phyloP scores from a whole-genome alignment of 2,329 filamentous ascomycete genomes.

The Cytospora chrysosperma region DNA sequence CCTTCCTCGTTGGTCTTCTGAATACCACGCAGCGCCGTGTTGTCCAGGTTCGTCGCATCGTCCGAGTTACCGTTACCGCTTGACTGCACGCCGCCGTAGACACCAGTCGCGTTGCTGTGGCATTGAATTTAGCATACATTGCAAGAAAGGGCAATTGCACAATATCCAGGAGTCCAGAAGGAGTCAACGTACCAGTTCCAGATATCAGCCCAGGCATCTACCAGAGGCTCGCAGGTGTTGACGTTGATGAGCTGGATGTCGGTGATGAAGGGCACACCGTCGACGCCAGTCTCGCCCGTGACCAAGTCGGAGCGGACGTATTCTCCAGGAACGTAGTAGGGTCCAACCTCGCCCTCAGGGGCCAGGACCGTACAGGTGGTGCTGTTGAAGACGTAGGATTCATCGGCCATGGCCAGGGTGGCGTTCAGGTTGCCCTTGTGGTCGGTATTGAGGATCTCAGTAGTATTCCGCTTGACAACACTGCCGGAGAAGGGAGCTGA shows the following conservation, averaged over 20 bases:
- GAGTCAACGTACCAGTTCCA: slow-evolving; percentile 26
- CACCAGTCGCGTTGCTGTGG: slow-evolving; percentile 38
- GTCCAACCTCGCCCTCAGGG: slow-evolving; percentile 36
- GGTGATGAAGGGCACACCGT: slow-evolving; percentile 40
- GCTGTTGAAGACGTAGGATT: slow-evolving; percentile 9
- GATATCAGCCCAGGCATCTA: slow-evolving; percentile 17
- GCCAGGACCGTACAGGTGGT: slow-evolving; percentile 28
- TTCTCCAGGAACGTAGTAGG: slow-evolving; percentile 36
- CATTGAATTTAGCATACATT: too few species aligned
- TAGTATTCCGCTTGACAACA: slow-evolving; percentile 11
- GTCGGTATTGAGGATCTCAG: slow-evolving; percentile 6
- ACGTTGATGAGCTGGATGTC: slow-evolving; percentile 44
- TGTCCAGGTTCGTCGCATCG: slow-evolving; percentile 36
- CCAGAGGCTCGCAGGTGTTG: slow-evolving; percentile 39
- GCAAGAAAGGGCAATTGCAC: too few species aligned
- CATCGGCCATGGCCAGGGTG: neutral
- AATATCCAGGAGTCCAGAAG: too few species aligned
- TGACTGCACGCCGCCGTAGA: slow-evolving; percentile 39
- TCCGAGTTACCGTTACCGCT: slow-evolving; percentile 30
- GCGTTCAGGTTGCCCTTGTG: slow-evolving; percentile 9
- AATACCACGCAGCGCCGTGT: slow-evolving; percentile 45
- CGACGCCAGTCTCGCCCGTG: slow-evolving; percentile 38
- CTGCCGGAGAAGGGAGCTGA: neutral
- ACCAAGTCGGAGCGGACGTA: slow-evolving; percentile 37
- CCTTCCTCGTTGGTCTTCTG: slow-evolving; percentile 42